Conservation (phyloP, 108 stramenopile species). For the Asterionellopsis glacialis region DNA sequence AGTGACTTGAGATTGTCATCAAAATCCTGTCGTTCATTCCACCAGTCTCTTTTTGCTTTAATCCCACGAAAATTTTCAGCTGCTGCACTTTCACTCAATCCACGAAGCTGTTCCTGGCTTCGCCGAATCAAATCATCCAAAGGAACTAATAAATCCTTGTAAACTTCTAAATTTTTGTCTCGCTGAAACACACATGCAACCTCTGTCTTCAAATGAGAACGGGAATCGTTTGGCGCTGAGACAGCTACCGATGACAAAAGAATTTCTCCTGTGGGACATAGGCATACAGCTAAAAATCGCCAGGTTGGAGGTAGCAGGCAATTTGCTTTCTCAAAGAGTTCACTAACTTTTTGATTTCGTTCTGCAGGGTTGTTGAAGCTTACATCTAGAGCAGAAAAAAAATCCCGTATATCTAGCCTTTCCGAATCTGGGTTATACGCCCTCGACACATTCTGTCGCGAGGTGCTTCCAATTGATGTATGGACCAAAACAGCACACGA, state of each 20-base stretch:
- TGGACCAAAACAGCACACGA: conserved; percentile 24
- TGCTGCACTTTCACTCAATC: conserved; percentile 37
- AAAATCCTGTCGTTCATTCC: conserved; percentile 55
- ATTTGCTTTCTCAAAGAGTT: conserved; percentile 7
- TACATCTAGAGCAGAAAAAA: conserved; percentile 38
- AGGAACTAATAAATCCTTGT: conserved; percentile 46
- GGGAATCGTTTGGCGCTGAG: not conserved
- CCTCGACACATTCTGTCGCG: conserved; percentile 11
- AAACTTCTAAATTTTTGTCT: conserved; percentile 6
- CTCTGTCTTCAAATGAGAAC: not conserved
- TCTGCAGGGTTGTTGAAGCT: conserved; percentile 3
- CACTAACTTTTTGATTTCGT: conserved; percentile 9
- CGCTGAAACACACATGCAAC: conserved; percentile 36
- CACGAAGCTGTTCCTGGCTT: conserved; percentile 62
- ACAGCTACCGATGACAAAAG: conserved; percentile 29
- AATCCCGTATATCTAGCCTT: not conserved
- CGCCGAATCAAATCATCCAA: conserved; percentile 63
- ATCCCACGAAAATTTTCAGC: conserved; percentile 33
- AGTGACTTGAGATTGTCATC: conserved; percentile 49
- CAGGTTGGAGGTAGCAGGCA: conserved; percentile 37
- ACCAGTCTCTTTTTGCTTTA: conserved; percentile 57
- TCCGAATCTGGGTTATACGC: no score
- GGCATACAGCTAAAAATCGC: conserved; percentile 40
- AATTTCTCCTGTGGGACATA: conserved; percentile 67
- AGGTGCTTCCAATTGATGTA: conserved; percentile 30